Evolutionary conservation across 495 filamentous ascomycete genomes (phyloP).

Genomic region (Tuber indicum): DNA sequence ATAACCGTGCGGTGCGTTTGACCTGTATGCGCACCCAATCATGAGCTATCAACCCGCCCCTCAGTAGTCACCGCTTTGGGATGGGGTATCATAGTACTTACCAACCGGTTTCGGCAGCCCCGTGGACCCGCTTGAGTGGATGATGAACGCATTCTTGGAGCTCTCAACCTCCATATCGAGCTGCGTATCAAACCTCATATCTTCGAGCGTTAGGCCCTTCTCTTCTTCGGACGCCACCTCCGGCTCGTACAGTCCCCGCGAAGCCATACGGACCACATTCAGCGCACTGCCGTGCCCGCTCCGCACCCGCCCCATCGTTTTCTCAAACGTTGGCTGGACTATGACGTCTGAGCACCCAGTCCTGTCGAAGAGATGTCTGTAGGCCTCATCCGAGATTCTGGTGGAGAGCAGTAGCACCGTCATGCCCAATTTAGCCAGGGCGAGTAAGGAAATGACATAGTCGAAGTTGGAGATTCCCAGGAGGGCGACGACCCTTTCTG

Average conservation of each 20-base stretch:
- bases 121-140: slow-evolving; percentile 57
- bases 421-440: slow-evolving; percentile 54
- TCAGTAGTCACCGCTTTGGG: background rate
- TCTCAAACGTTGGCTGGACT: slow-evolving; percentile 45
- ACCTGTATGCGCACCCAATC: slow-evolving; percentile 9
- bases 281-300: slow-evolving; percentile 42
- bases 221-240: slow-evolving; percentile 34
- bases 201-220: slow-evolving; percentile 22
- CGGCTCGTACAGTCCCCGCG: slow-evolving; percentile 43
- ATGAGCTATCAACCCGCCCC: background rate
- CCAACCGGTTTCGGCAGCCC: slow-evolving; percentile 53
- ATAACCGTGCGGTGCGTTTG: slow-evolving; percentile 40
- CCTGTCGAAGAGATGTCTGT: slow-evolving; percentile 49
- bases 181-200: slow-evolving; percentile 31
- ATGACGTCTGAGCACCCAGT: slow-evolving; percentile 48
- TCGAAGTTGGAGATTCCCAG: slow-evolving; percentile 53
- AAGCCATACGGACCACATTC: slow-evolving; percentile 41
- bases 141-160: slow-evolving; percentile 46
- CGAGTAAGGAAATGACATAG: slow-evolving; percentile 54
- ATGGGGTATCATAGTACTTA: background rate
- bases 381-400: slow-evolving; percentile 51
- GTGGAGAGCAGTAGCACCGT: slow-evolving; percentile 56
- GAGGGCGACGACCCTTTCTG: slow-evolving; percentile 46
- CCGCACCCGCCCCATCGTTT: slow-evolving; percentile 47
- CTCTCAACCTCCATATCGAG: slow-evolving; percentile 44